Conservation (phyloP, 345 rosid species). For the Hirschfeldia incana region DNA sequence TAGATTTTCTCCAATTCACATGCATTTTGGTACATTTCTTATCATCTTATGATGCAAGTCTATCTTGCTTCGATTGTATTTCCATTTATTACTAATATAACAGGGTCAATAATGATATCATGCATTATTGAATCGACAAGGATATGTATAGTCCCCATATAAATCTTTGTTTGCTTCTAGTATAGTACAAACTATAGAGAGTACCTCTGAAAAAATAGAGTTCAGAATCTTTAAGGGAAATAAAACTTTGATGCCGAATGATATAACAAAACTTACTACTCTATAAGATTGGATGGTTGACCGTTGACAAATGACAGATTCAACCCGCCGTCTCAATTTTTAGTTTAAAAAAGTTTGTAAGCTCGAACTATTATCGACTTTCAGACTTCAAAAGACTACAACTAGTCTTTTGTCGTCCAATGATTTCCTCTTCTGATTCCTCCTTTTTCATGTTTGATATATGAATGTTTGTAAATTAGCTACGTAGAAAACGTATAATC, state of each 20-base stretch:
- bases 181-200: conserved; percentile 7
- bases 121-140: conserved; percentile 33
- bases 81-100: conserved; percentile 9
- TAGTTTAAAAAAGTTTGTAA: background rate
- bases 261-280: background rate
- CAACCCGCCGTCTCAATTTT: background rate
- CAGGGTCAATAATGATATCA: conserved; percentile 7
- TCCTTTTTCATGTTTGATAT: background rate
- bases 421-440: background rate
- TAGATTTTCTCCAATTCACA: background rate
- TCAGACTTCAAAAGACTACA: too few species aligned
- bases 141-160: conserved; percentile 25
- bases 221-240: conserved; percentile 6
- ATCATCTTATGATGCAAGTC: background rate
- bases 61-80: background rate
- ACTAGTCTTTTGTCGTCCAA: background rate
- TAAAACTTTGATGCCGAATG: background rate
- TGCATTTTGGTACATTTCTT: background rate
- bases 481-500: background rate
- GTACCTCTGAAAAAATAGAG: background rate
- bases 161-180: conserved; percentile 23
- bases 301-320: background rate
- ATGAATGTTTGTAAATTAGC: background rate
- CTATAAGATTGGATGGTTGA: background rate
- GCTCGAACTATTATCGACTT: background rate